These are phyloP conservation scores for Verticillium zaregamsianum DNA, from an alignment of 2,329 filamentous ascomycete species.

Conservation along the genomic window DNA sequence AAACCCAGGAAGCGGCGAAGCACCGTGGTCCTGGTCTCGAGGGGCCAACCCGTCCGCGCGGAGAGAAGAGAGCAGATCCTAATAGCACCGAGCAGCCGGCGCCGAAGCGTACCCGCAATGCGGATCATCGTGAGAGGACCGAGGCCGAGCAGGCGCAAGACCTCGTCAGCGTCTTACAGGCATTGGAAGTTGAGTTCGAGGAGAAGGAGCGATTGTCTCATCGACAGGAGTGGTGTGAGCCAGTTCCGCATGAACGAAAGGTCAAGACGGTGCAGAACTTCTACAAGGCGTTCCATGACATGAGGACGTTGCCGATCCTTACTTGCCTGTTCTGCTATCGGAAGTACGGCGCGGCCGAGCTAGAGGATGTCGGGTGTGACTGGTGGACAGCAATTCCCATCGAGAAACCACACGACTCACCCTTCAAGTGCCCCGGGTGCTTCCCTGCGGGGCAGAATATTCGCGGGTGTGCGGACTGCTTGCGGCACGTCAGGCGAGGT, in stretches of 20 bases:
- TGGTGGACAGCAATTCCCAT: constrained; percentile 3
- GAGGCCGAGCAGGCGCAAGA: background rate
- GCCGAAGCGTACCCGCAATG: background rate
- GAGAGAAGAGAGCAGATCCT: background rate
- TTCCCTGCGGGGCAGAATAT: constrained; percentile 3
- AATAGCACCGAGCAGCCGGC: background rate
- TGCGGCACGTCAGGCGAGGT: constrained; percentile 1
- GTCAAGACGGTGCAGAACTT: constrained; percentile 5
- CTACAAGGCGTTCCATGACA: constrained; percentile 10
- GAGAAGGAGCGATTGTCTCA: constrained; percentile 6
- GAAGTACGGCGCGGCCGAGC: constrained; percentile 2
- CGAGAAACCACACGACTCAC: constrained; percentile 2
- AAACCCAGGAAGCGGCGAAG: background rate
- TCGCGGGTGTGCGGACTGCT: constrained; percentile 3
- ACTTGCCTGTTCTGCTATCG: constrained; percentile 8
- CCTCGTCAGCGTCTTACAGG: constrained; percentile 5
- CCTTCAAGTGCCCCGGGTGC: constrained; percentile 3
- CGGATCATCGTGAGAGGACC: background rate
- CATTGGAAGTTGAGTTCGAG: constrained; percentile 5
- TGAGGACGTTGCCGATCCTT: constrained; percentile 6
- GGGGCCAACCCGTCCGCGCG: background rate
- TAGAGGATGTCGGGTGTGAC: constrained; percentile 6
- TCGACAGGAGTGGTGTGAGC: constrained; percentile 5
- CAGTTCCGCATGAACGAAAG: constrained; percentile 6
- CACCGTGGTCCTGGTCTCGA: background rate